Conservation (phyloP, 1,139 yeast genomes). For the Blastobotrys aristatus region DNA sequence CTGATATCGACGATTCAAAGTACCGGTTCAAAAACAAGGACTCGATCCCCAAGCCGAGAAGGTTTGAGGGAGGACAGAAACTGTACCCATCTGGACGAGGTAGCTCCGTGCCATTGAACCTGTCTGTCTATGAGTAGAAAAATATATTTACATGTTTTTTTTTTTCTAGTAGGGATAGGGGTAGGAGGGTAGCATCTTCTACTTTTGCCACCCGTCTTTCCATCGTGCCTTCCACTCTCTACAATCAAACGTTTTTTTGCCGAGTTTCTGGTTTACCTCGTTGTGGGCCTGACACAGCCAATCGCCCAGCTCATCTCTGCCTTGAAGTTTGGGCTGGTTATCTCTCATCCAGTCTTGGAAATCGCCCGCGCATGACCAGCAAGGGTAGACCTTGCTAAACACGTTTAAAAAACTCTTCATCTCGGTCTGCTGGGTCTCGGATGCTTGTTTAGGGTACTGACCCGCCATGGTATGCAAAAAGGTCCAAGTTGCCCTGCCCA, state of each 20-base stretch:
- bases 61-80: conserved; percentile 62
- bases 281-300: conserved; percentile 98
- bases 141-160: not conserved
- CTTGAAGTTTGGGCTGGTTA: conserved; percentile 61
- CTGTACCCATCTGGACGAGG: conserved; percentile 96
- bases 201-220: conserved; percentile 45
- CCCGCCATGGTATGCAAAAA: conserved; percentile 89
- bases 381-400: conserved; percentile 83
- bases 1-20: conserved; percentile 62
- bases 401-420: conserved; percentile 63
- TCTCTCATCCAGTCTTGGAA: conserved; percentile 57
- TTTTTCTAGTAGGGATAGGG: not conserved
- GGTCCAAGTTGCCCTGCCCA: conserved; percentile 92
- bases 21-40: conserved; percentile 64
- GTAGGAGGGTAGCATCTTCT: no score
- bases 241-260: conserved; percentile 84
- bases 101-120: conserved; percentile 80
- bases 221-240: conserved; percentile 88
- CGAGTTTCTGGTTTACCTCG: conserved; percentile 75
- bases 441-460: conserved; percentile 70
- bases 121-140: conserved; percentile 39
- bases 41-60: conserved; percentile 80
- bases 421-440: conserved; percentile 57
- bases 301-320: conserved; percentile 73
- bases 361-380: conserved; percentile 91